Evolutionary conservation across 164 flowering plant species (phyloP), one percentile per base, ranked within the genome.

Genomic region (Macadamia tetraphylla): DNA sequence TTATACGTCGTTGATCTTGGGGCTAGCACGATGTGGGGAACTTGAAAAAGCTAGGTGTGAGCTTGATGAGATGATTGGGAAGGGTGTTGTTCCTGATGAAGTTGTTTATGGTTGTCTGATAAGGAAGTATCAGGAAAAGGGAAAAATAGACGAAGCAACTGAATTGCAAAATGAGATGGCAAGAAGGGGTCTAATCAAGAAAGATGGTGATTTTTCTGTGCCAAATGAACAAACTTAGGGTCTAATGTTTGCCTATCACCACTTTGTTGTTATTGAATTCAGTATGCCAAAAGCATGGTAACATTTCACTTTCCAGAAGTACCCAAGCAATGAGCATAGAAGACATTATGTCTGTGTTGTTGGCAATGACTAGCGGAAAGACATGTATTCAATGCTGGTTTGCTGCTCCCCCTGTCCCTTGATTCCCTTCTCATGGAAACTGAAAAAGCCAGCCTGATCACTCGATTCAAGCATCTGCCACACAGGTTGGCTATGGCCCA

Each of bases 1-100:
- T 42, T 92, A 90, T 71, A 83, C 92, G 52, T 78, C 86, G 56
- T 76, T 90, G 63, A 85, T 92, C 58, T 80, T 82, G 86, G 94
- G 93, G 44, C 76, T 88, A 18, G 78, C 80, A 70, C 79, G 73
- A 70, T 62, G 48, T 69, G 88, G 77, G 68, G 78, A 80, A 72
- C 55, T 90, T 70, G 78, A 77, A 23, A 73, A 81, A 75, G 96
- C 93, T 55, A 82, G 83, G 67, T 60, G 58, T 55, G 73, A 86
- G 58, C 74, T 88, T 65, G 51, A 70, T 73, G 98, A 88, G 81
- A 90, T 92, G 98, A 81, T 84, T 67, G 76, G 63, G 29, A 84
- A 83, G 58, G 90, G 89, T 49, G 74, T 92, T 53, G 56, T 67
- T 68, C 93, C 94, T 18, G 98, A 92, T 76, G 81, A 81, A 68